Conservation (phyloP, 2,329 filamentous ascomycete species). For the Mycosphaerella sp. region DNA sequence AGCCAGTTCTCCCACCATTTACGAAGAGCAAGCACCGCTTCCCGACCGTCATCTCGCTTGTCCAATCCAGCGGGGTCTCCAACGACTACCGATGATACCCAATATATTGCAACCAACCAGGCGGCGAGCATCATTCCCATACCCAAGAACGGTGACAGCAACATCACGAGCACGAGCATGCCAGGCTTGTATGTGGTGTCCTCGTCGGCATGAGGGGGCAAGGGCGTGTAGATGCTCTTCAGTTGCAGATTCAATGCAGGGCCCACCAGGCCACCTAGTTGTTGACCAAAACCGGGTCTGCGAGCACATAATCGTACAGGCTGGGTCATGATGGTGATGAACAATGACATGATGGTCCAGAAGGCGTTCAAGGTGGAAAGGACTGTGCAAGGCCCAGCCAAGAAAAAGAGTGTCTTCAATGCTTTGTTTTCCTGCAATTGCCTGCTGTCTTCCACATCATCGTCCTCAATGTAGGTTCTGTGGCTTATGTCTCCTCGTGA, state of each 20-base stretch:
- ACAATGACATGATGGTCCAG: slow-evolving; percentile 49
- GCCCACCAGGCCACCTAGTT: slow-evolving; percentile 48
- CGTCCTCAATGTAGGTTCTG: slow-evolving; percentile 25
- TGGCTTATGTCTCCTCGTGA: slow-evolving; percentile 9
- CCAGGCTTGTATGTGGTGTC: slow-evolving; percentile 37
- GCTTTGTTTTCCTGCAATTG: slow-evolving; percentile 40
- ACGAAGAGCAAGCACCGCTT: slow-evolving; percentile 53
- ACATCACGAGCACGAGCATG: slow-evolving; percentile 48
- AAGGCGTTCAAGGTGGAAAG: slow-evolving; percentile 50
- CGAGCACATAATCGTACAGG: slow-evolving; percentile 51
- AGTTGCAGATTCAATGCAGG: slow-evolving; percentile 50
- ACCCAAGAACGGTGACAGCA: slow-evolving; percentile 52
- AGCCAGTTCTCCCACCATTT: slow-evolving; percentile 58
- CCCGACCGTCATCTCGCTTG: slow-evolving; percentile 54
- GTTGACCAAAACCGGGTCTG: slow-evolving; percentile 43
- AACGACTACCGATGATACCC: slow-evolving; percentile 48
- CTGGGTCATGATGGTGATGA: slow-evolving; percentile 47
- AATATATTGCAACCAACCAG: slow-evolving; percentile 57
- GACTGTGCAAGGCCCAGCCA: slow-evolving; percentile 49
- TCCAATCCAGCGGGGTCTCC: slow-evolving; percentile 56
- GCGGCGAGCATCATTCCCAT: slow-evolving; percentile 51
- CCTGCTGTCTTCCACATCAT: slow-evolving; percentile 36
- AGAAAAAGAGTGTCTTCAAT: slow-evolving; percentile 45
- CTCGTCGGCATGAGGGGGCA: slow-evolving; percentile 30
- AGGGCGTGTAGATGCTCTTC: slow-evolving; percentile 42